Evolutionary conservation across 208 protist species (phyloP).

Genomic region (Trypanosoma grayi): DNA sequence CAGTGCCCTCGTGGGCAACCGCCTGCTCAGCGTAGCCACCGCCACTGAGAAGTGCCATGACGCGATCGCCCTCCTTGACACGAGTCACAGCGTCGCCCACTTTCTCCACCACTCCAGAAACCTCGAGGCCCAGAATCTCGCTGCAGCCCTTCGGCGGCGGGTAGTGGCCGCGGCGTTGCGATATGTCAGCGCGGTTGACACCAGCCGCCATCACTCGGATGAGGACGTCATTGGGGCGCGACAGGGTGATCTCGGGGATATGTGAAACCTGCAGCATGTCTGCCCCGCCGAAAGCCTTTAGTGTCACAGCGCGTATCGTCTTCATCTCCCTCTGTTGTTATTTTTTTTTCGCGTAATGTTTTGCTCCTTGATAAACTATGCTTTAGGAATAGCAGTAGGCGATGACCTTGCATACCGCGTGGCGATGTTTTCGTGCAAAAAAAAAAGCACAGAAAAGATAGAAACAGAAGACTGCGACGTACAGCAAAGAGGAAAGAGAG

Average conservation of each 20-base stretch:
- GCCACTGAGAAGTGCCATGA: constrained; percentile 84
- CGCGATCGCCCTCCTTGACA: constrained; percentile 82
- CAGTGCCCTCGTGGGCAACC: constrained; percentile 61
- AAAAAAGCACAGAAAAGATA: constrained; percentile 11
- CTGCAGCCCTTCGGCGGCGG: constrained; percentile 74
- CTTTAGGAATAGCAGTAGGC: too few relatives aligned
- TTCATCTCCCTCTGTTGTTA: constrained; percentile 35
- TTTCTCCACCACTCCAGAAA: constrained; percentile 76
- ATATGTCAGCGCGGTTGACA: constrained; percentile 86
- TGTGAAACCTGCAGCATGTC: constrained; percentile 59
- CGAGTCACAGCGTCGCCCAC: constrained; percentile 52
- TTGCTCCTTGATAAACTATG: too few relatives aligned
- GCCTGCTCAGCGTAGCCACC: constrained; percentile 92
- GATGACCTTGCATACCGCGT: too few relatives aligned
- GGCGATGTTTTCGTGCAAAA: too few relatives aligned
- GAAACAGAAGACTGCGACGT: background rate
- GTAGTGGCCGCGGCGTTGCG: constrained; percentile 83
- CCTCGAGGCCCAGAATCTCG: constrained; percentile 90
- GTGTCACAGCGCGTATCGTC: constrained; percentile 73
- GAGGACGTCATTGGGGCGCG: constrained; percentile 54
- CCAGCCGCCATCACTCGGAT: constrained; percentile 87
- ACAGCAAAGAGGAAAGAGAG: background rate
- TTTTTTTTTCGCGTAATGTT: background rate
- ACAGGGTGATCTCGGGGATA: constrained; percentile 38
- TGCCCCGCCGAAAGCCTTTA: constrained; percentile 67